Conservation (phyloP, 192 early-diverging fungal genomes). For the Backusella macrospora region DNA sequence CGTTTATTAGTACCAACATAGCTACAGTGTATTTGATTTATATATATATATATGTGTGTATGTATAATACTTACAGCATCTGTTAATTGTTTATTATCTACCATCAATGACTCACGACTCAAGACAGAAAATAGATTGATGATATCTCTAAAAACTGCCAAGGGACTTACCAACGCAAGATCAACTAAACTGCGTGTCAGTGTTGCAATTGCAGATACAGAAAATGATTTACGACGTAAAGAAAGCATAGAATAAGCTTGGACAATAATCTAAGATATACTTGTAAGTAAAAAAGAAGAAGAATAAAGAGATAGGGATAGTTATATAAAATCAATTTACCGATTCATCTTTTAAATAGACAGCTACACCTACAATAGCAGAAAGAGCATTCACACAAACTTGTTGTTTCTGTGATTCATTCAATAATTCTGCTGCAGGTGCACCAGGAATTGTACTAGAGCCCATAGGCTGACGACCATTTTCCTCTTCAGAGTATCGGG, state of each 20-base stretch:
- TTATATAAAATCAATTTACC: constrained; percentile 31
- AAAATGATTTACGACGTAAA: constrained; percentile 57
- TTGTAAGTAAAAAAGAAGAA: background rate
- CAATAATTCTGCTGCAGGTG: constrained; percentile 7
- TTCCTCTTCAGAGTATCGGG: constrained; percentile 23
- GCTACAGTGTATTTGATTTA: background rate
- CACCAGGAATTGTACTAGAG: background rate
- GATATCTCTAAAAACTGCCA: constrained; percentile 62
- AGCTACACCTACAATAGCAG: constrained; percentile 54
- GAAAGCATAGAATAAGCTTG: constrained; percentile 66
- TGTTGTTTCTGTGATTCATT: constrained; percentile 42
- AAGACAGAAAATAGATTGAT: constrained; percentile 51
- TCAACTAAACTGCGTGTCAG: constrained; percentile 60
- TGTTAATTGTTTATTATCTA: constrained; percentile 16
- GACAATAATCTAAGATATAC: constrained; percentile 51
- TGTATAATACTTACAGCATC: constrained; percentile 44
- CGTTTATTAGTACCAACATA: too few species aligned
- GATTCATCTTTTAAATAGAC: constrained; percentile 54
- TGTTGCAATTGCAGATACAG: constrained; percentile 48
- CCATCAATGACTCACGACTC: constrained; percentile 36
- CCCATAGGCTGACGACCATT: background rate
- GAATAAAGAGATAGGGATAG: background rate
- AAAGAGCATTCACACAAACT: constrained; percentile 57
- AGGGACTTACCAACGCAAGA: constrained; percentile 59
- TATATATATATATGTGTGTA: too few species aligned